phyloP scores from a whole-genome alignment of 768 basidiomycete genomes.

The Ramaria rubella region DNA sequence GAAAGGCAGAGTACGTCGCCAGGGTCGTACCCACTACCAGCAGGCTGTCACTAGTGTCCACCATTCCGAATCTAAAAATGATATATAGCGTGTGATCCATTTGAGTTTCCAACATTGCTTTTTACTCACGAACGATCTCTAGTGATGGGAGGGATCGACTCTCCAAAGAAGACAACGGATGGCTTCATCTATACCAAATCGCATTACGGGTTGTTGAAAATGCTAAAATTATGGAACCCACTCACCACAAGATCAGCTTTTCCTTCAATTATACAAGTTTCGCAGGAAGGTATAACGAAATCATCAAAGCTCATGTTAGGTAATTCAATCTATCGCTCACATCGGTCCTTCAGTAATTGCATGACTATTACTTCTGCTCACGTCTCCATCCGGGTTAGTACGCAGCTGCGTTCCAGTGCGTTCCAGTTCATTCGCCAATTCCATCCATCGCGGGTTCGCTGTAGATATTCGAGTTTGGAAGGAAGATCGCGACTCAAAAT shows the following conservation, averaged over 20 bases:
- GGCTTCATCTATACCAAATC: conserved; percentile 76
- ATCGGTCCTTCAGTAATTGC: background rate
- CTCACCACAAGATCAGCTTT: conserved; percentile 55
- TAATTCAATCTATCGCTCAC: conserved; percentile 56
- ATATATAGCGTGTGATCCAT: background rate
- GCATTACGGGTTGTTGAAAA: too few relatives aligned
- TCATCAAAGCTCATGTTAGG: conserved; percentile 65
- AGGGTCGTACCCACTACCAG: conserved; percentile 86
- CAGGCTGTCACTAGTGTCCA: conserved; percentile 58
- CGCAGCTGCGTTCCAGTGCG: conserved; percentile 51
- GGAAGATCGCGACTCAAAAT: conserved; percentile 52
- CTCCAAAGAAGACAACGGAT: conserved; percentile 83
- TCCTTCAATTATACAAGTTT: conserved; percentile 53
- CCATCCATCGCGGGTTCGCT: conserved; percentile 74
- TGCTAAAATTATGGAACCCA: too few relatives aligned
- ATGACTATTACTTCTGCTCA: conserved; percentile 21
- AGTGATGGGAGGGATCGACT: conserved; percentile 63
- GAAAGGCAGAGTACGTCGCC: conserved; percentile 88
- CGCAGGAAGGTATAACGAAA: conserved; percentile 77
- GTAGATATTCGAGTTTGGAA: conserved; percentile 72
- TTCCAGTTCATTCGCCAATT: conserved; percentile 50
- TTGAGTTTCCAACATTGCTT: conserved; percentile 20
- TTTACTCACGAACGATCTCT: conserved; percentile 76
- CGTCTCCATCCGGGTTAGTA: conserved; percentile 94
- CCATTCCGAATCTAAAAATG: conserved; percentile 31